Conservation (phyloP, 2,329 filamentous ascomycete species). For the Fusarium cicatricum region DNA sequence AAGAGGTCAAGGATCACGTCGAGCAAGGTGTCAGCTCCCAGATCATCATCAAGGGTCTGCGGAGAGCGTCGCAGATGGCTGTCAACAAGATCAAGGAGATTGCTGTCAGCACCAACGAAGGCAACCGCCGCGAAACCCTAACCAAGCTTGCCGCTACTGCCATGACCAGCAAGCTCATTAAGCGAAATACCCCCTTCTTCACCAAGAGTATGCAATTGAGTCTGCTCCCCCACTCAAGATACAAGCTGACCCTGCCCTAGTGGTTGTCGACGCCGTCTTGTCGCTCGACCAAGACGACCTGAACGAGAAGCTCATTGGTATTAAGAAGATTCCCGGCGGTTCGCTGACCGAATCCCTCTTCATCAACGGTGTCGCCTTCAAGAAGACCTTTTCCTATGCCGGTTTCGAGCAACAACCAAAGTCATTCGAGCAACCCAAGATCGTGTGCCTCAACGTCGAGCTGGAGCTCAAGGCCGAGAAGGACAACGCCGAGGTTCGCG, state of each 20-base stretch:
- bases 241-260: slow-evolving; percentile 56
- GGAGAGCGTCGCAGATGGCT: slow-evolving; percentile 86
- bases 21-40: slow-evolving; percentile 97
- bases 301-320: slow-evolving; percentile 96
- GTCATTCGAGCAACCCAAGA: slow-evolving; percentile 91
- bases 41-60: slow-evolving; percentile 95
- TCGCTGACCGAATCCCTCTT: slow-evolving; percentile 96
- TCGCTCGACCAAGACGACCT: slow-evolving; percentile 96
- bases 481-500: slow-evolving; percentile 97
- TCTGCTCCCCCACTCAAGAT: neutral
- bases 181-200: slow-evolving; percentile 96
- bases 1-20: slow-evolving; percentile 95
- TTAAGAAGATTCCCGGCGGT: slow-evolving; percentile 98
- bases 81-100: slow-evolving; percentile 99
- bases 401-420: slow-evolving; percentile 99
- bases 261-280: slow-evolving; percentile 97
- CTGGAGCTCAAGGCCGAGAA: slow-evolving; percentile 98
- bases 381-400: slow-evolving; percentile 99
- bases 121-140: slow-evolving; percentile 86
- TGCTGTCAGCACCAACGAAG: slow-evolving; percentile 83
- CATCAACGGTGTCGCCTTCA: slow-evolving; percentile 98
- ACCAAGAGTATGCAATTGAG: slow-evolving; percentile 78
- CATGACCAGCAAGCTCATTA: slow-evolving; percentile 99
- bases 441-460: slow-evolving; percentile 97
- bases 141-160: slow-evolving; percentile 90